phyloP scores from a whole-genome alignment of 2,329 filamentous ascomycete genomes.

The Bimuria novae-zelandiae region DNA sequence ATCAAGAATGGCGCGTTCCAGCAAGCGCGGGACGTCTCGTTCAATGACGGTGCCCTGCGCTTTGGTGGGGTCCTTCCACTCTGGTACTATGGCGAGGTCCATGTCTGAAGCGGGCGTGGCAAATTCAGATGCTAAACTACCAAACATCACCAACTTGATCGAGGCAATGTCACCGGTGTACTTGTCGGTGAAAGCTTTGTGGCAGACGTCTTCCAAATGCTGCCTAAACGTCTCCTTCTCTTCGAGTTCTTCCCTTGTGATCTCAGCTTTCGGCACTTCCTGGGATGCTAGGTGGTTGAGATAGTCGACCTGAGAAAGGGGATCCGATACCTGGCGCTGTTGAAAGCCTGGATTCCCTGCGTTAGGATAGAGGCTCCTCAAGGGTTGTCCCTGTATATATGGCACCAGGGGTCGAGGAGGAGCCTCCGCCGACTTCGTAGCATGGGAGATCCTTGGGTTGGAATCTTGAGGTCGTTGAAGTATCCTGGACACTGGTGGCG shows the following conservation, averaged over 20 bases:
- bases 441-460: neutral
- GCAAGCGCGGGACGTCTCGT: slow-evolving; percentile 68
- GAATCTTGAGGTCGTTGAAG: slow-evolving; percentile 27
- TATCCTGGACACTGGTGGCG: slow-evolving; percentile 17
- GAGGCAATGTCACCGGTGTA: slow-evolving; percentile 55
- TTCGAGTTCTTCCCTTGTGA: slow-evolving; percentile 64
- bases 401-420: neutral
- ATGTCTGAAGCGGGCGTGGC: slow-evolving; percentile 88
- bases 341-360: slow-evolving; percentile 1
- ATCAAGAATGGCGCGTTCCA: slow-evolving; percentile 76
- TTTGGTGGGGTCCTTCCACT: slow-evolving; percentile 43
- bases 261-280: slow-evolving; percentile 65
- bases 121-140: slow-evolving; percentile 82
- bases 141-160: slow-evolving; percentile 77
- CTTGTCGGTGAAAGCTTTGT: slow-evolving; percentile 59
- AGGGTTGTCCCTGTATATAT: slow-evolving; percentile 7
- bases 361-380: slow-evolving; percentile 10
- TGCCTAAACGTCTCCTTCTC: slow-evolving; percentile 74
- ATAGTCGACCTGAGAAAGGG: slow-evolving; percentile 46
- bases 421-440: neutral
- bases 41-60: slow-evolving; percentile 49
- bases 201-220: slow-evolving; percentile 68
- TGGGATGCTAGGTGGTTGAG: slow-evolving; percentile 49
- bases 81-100: slow-evolving; percentile 80
- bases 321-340: slow-evolving; percentile 22